Base-by-base conservation (phyloP, 129 eudicot species). In the Chrysanthemum lavandulifolium region DNA sequence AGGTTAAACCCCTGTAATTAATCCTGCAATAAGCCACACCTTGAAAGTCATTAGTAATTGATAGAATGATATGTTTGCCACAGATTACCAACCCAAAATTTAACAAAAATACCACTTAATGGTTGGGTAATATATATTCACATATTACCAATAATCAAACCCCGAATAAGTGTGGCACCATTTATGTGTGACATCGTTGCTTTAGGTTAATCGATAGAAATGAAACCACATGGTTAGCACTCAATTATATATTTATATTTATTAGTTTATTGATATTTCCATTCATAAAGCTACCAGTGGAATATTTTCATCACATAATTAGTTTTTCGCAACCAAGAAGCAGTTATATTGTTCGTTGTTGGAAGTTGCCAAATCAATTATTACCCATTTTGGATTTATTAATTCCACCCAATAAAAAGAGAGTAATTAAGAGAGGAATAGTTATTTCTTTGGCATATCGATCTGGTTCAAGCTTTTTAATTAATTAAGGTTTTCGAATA, bases 221-320 rank as follows among this genome's bases (percentile, higher is more conserved):
- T 74, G 64, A 74, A 25, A 51, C 55, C 78, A 74, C 78, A 74
- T 74, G 78, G 71, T 53, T 51, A 51, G 64, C 78, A 74, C 78
- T 33, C 52, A 74, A 74, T 25, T 11, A 15, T 27, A 73, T 11
- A 36, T 51, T 14, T 29, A 29, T 61, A 49, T 61, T 31, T 47
- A 15, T 29, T 49, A 31, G 36, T 25, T 61, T 49, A 62, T 49
- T 62, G 62, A 27, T 33, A 51, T 73, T 62, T 73, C 78, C 78
- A 74, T 63, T 74, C 61, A 74, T 63, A 53, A 73, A 33, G 59
- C 43, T 36, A 5, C 1, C 63, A 62, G 36, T 57, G 52, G 63
- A 51, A 73, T 73, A 73, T 61, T 62, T 50, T 50, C 51, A 61
- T 62, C 63, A 51, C 78, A 23, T 21, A 49, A 29, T 3, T 31